These are phyloP conservation scores for Penicillium flavigenum DNA, from an alignment of 495 filamentous ascomycete genomes.

Conservation along the genomic window DNA sequence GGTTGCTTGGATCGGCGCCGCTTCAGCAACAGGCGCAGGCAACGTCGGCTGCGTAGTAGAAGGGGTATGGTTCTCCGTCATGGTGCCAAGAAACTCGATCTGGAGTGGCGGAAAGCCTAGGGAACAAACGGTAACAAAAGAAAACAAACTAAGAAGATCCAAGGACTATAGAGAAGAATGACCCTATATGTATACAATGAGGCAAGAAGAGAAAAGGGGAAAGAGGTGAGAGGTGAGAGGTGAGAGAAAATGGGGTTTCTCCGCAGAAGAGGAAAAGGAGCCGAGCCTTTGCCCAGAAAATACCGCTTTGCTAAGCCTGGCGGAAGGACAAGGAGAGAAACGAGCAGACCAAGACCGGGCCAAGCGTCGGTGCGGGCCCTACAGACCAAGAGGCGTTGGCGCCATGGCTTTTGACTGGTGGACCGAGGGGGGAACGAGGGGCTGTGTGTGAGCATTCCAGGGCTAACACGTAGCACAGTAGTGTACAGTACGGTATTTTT, in stretches of 20 bases:
- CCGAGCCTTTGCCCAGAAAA: conserved; percentile 47
- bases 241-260: conserved; percentile 13
- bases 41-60: conserved; percentile 29
- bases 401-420: conserved; percentile 20
- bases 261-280: conserved; percentile 33
- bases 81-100: conserved; percentile 33
- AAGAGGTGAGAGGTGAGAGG: conserved; percentile 21
- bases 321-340: conserved; percentile 35
- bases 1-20: conserved; percentile 23
- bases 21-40: conserved; percentile 31
- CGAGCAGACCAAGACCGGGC: conserved; percentile 33
- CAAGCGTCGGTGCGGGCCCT: conserved; percentile 28
- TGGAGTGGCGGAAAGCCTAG: conserved; percentile 30
- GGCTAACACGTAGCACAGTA: conserved; percentile 11
- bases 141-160: background rate
- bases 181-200: conserved; percentile 8
- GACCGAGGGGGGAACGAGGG: conserved; percentile 9
- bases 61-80: conserved; percentile 27
- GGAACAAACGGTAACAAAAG: conserved; percentile 10
- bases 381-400: conserved; percentile 16
- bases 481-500: conserved; percentile 1
- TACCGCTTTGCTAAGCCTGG: conserved; percentile 35
- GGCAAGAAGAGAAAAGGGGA: conserved; percentile 18
- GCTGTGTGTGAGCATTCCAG: conserved; percentile 26
- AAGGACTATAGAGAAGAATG: background rate